Conservation (phyloP, 2,329 filamentous ascomycete genomes). For the Grosmannia clavigera region DNA sequence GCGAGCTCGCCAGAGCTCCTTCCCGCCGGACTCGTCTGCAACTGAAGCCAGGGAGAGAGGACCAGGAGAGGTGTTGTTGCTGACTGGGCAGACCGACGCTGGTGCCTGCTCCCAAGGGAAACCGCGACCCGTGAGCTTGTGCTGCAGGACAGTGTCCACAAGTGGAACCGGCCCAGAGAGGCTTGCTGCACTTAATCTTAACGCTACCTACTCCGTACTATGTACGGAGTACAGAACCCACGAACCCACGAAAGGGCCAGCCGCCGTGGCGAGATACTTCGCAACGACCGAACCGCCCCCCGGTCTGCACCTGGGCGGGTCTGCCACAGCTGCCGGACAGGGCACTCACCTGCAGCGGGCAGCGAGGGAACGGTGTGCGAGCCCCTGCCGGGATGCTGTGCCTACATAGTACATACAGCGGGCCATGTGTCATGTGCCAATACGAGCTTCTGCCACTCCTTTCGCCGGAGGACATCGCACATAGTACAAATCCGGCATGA, state of each 20-base stretch:
- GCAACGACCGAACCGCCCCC: too few species aligned
- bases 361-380: not conserved
- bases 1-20: not conserved
- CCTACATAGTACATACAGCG: not conserved
- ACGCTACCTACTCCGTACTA: not conserved
- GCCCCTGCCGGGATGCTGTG: too few species aligned
- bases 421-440: not conserved
- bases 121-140: not conserved
- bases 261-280: too few species aligned
- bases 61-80: not conserved
- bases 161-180: not conserved
- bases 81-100: not conserved
- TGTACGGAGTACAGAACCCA: not conserved
- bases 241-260: too few species aligned
- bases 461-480: too few species aligned
- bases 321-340: too few species aligned
- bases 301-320: too few species aligned
- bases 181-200: not conserved
- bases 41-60: not conserved
- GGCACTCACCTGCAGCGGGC: too few species aligned
- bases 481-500: not conserved
- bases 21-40: too few species aligned
- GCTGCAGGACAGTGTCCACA: not conserved
- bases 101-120: too few species aligned
- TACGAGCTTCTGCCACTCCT: not conserved